Evolutionary conservation across 164 flowering plant species (phyloP), one percentile per base, ranked within the genome.

Genomic region (Sedum album): DNA sequence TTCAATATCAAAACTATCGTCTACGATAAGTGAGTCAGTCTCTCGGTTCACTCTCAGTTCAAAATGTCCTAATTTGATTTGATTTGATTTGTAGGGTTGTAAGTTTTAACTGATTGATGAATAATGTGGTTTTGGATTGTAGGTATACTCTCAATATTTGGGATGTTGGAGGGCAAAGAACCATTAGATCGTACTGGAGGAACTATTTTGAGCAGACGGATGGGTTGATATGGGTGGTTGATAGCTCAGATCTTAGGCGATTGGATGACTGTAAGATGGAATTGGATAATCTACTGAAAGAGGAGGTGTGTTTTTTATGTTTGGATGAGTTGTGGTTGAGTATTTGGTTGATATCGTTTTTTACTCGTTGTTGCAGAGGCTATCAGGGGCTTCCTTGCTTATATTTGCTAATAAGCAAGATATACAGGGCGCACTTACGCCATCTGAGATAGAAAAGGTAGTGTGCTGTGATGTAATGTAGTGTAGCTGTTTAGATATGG

Each of bases 121-220:
- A n/a, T n/a, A 2, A 3, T 63, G 30, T 38, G 15, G 15, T 15
- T 38, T 13, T 65, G 28, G 25, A 46, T 74, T 66, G 63, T 79
- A 90, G 98, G 89, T 95, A 95, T 71, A 83, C 80, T 0, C 86
- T 90, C 25, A 92, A 95, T 73, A 95, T 95, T 76, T 95, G 99
- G 99, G 99, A 95, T 83, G 89, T 95, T 64, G 97, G 97, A 35
- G 99, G 99, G 30, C 99, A 95, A 72, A 88, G 79, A 70, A 90
- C 99, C 2, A 95, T 95, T 68, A 81, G 99, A 72, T 86, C 99
- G 0, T 95, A 95, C 57, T 95, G 99, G 99, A 87, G 99, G 79
- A 95, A 95, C 81, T 95, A 95, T 76, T 95, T 95, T 75, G 99
- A 95, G 80, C 92, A 92, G 74, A 92, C 97, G 48, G 99, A 95